Evolutionary conservation across 1,139 yeast species (phyloP).

Genomic region (Suhomyces taliae): DNA sequence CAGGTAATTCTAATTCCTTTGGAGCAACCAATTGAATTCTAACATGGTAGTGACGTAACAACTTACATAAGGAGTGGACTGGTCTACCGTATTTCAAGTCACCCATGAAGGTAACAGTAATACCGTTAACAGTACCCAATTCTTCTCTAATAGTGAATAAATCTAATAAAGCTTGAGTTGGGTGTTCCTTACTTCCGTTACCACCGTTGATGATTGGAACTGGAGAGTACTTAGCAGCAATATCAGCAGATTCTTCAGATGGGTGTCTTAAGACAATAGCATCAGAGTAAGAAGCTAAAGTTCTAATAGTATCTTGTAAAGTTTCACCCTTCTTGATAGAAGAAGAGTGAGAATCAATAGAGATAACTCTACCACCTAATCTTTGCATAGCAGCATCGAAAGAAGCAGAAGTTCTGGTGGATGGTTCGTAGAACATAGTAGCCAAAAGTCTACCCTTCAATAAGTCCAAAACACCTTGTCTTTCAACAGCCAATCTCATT

Average conservation of each 20-base stretch:
- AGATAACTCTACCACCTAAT: conserved; percentile 95
- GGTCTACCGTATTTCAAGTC: conserved; percentile 98
- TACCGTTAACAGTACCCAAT: conserved; percentile 96
- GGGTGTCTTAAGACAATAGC: conserved; percentile 98
- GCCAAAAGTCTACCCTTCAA: conserved; percentile 89
- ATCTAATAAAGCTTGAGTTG: conserved; percentile 97
- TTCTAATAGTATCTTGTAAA: conserved; percentile 92
- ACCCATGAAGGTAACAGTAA: conserved; percentile 98
- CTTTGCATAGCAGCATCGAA: conserved; percentile 99
- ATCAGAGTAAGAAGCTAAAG: conserved; percentile 93
- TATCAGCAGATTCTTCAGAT: conserved; percentile 83
- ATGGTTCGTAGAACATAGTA: conserved; percentile 97
- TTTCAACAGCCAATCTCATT: conserved; percentile 94
- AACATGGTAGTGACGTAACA: conserved; percentile 90
- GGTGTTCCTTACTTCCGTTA: conserved; percentile 96
- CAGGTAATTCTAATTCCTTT: conserved; percentile 80
- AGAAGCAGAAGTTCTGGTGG: conserved; percentile 94
- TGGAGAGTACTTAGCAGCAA: conserved; percentile 95
- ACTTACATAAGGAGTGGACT: conserved; percentile 91
- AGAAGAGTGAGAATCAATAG: conserved; percentile 80
- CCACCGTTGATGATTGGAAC: conserved; percentile 98
- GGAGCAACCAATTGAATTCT: conserved; percentile 93
- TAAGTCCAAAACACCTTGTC: conserved; percentile 90
- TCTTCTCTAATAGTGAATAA: conserved; percentile 98
- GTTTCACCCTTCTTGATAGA: conserved; percentile 98